Conservation (phyloP, 805 yeast genomes). For the Barnettozyma wickerhamii region DNA sequence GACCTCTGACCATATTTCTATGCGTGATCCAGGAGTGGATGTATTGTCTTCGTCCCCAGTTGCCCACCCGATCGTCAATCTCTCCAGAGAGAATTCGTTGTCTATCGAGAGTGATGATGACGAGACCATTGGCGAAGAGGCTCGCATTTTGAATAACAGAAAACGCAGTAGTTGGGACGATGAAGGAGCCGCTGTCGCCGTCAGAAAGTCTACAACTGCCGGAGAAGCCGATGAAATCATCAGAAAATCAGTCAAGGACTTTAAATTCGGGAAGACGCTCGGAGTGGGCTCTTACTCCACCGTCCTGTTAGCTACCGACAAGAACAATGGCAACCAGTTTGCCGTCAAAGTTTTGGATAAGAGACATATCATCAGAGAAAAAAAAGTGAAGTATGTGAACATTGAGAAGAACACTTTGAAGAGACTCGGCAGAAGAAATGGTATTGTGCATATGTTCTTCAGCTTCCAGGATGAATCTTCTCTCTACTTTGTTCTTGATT, state of each 20-base stretch:
- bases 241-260: conserved; percentile 68
- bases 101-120: conserved; percentile 4
- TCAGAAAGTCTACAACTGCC: conserved; percentile 46
- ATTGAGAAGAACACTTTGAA: conserved; percentile 79
- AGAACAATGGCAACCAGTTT: conserved; percentile 67
- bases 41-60: conserved; percentile 6
- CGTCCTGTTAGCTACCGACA: conserved; percentile 80
- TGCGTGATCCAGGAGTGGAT: conserved; percentile 2
- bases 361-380: conserved; percentile 73
- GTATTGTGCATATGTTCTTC: conserved; percentile 65
- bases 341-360: conserved; percentile 78
- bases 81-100: background rate
- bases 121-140: conserved; percentile 5
- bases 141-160: conserved; percentile 1
- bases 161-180: conserved; percentile 11
- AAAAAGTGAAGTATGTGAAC: conserved; percentile 79
- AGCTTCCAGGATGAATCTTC: conserved; percentile 77
- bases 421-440: conserved; percentile 54
- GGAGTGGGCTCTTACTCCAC: conserved; percentile 98
- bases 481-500: conserved; percentile 71
- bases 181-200: conserved; percentile 52
- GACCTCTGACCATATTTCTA: conserved; percentile 17
- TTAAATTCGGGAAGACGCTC: conserved; percentile 79
- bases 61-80: background rate
- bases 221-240: conserved; percentile 46